These are phyloP conservation scores for Pseudodiploospora longispora DNA, from an alignment of 2,329 filamentous ascomycete species.

Conservation along the genomic window DNA sequence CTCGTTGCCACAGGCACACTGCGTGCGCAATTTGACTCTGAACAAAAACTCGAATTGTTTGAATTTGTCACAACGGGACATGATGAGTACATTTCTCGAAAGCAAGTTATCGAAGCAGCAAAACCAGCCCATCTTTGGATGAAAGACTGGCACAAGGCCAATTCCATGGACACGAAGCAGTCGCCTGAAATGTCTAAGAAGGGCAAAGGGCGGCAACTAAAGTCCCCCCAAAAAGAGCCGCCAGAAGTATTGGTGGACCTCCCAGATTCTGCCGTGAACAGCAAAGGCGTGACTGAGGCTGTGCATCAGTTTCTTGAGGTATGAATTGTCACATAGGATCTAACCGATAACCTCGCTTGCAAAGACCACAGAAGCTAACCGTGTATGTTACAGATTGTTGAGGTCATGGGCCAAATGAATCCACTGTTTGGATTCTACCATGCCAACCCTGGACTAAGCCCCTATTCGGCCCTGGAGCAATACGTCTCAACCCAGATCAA, in stretches of 20 bases:
- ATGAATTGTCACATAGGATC: conserved; percentile 15
- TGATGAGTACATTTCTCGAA: conserved; percentile 76
- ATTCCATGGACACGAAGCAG: conserved; percentile 47
- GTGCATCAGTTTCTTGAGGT: conserved; percentile 61
- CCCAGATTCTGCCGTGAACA: conserved; percentile 51
- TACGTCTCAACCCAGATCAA: conserved; percentile 45
- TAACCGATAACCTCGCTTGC: conserved; percentile 3
- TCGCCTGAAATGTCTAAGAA: conserved; percentile 64
- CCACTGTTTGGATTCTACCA: conserved; percentile 54
- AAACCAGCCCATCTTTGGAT: conserved; percentile 56
- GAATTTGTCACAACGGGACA: conserved; percentile 71
- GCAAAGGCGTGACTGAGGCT: conserved; percentile 51
- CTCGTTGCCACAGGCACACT: conserved; percentile 71
- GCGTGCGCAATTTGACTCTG: conserved; percentile 68
- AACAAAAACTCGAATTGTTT: conserved; percentile 75
- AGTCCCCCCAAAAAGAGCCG: conserved; percentile 50
- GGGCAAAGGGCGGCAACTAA: conserved; percentile 49
- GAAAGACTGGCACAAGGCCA: conserved; percentile 57
- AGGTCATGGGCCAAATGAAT: conserved; percentile 60
- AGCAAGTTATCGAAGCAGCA: conserved; percentile 52
- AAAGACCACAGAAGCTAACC: conserved; percentile 2
- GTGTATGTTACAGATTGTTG: conserved; percentile 41
- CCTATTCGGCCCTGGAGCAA: conserved; percentile 52
- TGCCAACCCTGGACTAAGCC: conserved; percentile 43
- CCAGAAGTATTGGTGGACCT: conserved; percentile 50